phyloP scores from a whole-genome alignment of 352 stramenopile species.

The Globisporangium megalacanthum region DNA sequence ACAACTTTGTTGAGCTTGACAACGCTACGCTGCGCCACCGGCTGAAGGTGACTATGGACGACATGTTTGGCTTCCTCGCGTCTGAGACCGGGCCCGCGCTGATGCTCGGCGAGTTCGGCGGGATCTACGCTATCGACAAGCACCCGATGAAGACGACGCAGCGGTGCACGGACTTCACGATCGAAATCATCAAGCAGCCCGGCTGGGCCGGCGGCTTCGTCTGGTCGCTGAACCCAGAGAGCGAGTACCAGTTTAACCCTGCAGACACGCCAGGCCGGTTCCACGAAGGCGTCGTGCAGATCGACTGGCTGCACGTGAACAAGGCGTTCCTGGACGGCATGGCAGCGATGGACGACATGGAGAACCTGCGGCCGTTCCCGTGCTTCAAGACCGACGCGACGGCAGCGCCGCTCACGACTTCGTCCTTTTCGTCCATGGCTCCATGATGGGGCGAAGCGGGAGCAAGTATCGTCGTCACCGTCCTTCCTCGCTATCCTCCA shows the following conservation, averaged over 20 bases:
- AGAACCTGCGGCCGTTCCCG: constrained; percentile 25
- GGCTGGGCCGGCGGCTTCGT: constrained; percentile 31
- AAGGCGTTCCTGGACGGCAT: constrained; percentile 20
- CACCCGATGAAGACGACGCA: constrained; percentile 27
- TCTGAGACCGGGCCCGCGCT: constrained; percentile 18
- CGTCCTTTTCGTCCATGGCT: background rate
- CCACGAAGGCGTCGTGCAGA: constrained; percentile 18
- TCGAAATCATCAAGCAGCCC: constrained; percentile 23
- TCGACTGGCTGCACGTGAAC: constrained; percentile 25
- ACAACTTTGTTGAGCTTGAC: constrained; percentile 24
- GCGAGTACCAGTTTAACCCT: constrained; percentile 35
- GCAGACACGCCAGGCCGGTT: constrained; percentile 18
- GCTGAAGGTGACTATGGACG: constrained; percentile 22
- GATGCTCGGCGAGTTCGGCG: constrained; percentile 30
- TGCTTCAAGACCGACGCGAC: constrained; percentile 21
- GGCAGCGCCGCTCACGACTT: background rate
- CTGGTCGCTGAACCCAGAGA: constrained; percentile 34
- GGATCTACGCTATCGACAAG: constrained; percentile 22
- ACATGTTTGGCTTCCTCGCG: constrained; percentile 38
- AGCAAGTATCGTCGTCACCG: background rate
- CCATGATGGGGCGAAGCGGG: background rate
- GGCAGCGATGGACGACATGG: constrained; percentile 24
- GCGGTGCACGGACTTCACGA: constrained; percentile 25
- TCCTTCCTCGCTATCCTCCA: background rate
- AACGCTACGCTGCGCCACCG: constrained; percentile 18